A percentile compares a stretch with the other conserved stretches of the same genome.
Evolutionary conservation across 768 basidiomycete genomes (phyloP).

Genomic region (Serpula lacrymans): DNA sequence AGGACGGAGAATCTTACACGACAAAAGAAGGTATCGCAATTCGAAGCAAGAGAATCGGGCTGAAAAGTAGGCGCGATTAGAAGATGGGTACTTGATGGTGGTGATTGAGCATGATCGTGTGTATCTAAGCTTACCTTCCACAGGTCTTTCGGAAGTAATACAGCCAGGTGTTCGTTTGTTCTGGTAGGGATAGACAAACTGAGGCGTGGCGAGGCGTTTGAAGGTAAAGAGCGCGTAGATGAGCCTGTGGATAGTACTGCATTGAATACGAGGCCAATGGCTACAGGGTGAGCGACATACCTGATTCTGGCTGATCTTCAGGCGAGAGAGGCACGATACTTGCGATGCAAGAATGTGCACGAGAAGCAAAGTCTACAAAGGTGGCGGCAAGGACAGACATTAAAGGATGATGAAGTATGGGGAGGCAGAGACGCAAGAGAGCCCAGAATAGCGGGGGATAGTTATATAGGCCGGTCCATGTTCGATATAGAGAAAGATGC

Average conservation of each 20-base stretch:
- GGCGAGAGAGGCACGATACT: slow-evolving; percentile 4
- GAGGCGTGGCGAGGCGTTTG: slow-evolving; percentile 12
- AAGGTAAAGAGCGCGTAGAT: slow-evolving; percentile 17
- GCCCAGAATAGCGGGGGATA: slow-evolving; percentile 22
- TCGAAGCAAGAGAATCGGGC: slow-evolving; percentile 58
- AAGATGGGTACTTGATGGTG: slow-evolving; percentile 12
- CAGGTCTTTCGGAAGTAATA: slow-evolving; percentile 61
- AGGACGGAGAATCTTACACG: slow-evolving; percentile 60
- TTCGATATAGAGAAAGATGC: too few species aligned
- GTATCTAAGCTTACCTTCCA: slow-evolving; percentile 61
- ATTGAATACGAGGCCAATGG: not conserved
- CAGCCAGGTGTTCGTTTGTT: slow-evolving; percentile 72
- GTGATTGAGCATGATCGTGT: slow-evolving; percentile 7
- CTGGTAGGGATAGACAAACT: slow-evolving; percentile 22
- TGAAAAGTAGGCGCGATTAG: slow-evolving; percentile 25
- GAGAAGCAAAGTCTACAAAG: slow-evolving; percentile 22
- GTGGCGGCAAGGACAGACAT: slow-evolving; percentile 27
- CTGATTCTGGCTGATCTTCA: slow-evolving; percentile 14
- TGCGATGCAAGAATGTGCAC: slow-evolving; percentile 17
- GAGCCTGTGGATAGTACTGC: slow-evolving; percentile 11
- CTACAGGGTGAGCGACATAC: slow-evolving; percentile 8
- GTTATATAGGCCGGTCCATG: slow-evolving; percentile 16
- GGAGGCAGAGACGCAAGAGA: slow-evolving; percentile 8
- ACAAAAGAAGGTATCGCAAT: slow-evolving; percentile 77
- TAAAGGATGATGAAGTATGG: slow-evolving; percentile 12